Base-by-base conservation (phyloP, 495 filamentous ascomycete genomes). In the Aspergillus mulundensis region DNA sequence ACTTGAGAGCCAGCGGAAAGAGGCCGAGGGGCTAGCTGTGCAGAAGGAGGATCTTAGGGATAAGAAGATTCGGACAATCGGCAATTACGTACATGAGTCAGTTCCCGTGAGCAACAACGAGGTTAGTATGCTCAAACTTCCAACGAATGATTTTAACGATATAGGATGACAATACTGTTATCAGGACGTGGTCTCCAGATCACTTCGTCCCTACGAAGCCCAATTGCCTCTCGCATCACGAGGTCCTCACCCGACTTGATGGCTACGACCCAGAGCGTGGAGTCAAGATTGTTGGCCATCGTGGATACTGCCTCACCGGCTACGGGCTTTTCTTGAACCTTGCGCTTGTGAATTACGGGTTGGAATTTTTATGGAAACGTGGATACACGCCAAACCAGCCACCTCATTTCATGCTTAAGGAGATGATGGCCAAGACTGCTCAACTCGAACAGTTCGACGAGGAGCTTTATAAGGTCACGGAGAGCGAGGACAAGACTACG, bases 361-460 rank as follows among this genome's bases (percentile, higher is more conserved):
- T 96, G 49, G 87, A 95, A 67, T 97, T 95, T 69, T 81, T 97
- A 16, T 81, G 81, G 68, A 71, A 72, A 69, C 76, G 85, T 74
- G 79, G 88, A 14, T 97, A 95, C 72, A 91, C 78, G n/a, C 85
- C 90, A 2, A 87, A 94, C 52, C 90, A 95, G 66, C 90, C 93
- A 11, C 94, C 94, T 2, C 91, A 91, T 60, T 96, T 98, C 76
- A 97, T 97, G 94, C 81, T 93, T 49, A 87, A 85, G 73, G 89
- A 95, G 38, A 86, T 89, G 69, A 97, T 97, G 95, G 94, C 91
- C n/a, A 97, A 97, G 77, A 98, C 94, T 1, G 94, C 94, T 3
- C 95, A 98, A 74, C 84, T 98, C 16, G 90, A 93, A 66, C 89
- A 97, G 60, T 98, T 97, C 64, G 94, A 97, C 61, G 94, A 98